Conservation (phyloP, 2,329 filamentous ascomycete species). For the Monosporascus sp. region DNA sequence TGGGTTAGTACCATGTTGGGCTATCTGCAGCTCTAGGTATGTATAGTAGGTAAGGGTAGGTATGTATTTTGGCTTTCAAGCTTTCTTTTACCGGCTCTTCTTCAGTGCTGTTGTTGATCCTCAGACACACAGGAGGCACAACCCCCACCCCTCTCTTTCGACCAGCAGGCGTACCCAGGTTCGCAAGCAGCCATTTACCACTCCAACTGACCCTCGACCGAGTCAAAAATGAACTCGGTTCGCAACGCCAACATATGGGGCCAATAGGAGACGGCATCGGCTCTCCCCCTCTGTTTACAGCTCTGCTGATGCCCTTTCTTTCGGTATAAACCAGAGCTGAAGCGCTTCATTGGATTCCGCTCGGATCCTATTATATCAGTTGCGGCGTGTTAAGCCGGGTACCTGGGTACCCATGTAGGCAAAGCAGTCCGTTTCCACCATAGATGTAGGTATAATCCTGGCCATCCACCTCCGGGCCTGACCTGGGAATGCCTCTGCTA, state of each 20-base stretch:
- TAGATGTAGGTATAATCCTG: neutral
- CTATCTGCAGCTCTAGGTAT: neutral
- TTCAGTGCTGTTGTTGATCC: no score
- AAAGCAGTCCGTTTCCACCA: no score
- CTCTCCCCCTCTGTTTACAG: no score
- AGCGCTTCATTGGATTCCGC: no score
- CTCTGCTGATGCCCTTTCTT: no score
- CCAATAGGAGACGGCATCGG: no score
- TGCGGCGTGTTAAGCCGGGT: constrained; percentile 4
- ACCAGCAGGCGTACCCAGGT: no score
- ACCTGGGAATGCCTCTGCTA: neutral
- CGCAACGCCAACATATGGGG: no score
- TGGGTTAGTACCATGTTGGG: neutral
- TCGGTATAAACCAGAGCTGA: no score
- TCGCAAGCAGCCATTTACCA: neutral
- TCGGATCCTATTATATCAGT: constrained; percentile 4
- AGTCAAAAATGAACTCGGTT: constrained; percentile 25
- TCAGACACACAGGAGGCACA: no score
- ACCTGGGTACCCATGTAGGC: no score
- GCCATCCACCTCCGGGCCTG: neutral
- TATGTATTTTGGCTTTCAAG: no score
- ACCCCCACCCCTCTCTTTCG: constrained; percentile 6
- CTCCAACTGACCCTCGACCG: constrained; percentile 22
- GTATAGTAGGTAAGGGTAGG: neutral
- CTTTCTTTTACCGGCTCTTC: neutral